These are phyloP conservation scores for Russula lepida DNA, from an alignment of 768 basidiomycete species.

Conservation along the genomic window DNA sequence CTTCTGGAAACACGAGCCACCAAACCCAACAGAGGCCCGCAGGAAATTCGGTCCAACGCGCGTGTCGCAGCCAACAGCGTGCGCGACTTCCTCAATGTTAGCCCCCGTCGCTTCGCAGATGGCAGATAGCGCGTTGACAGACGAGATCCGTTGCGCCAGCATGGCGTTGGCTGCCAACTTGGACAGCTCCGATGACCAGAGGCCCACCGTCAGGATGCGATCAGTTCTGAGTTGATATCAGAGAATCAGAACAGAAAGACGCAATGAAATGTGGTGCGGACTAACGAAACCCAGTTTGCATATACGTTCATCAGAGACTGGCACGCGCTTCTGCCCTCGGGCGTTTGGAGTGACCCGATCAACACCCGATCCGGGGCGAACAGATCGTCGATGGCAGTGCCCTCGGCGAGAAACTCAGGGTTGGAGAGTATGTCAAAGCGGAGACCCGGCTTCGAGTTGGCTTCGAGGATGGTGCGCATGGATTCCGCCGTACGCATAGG, in stretches of 20 bases:
- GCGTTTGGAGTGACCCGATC: constrained; percentile 89
- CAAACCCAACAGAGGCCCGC: constrained; percentile 92
- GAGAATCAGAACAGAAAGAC: not conserved
- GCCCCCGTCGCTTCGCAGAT: constrained; percentile 99
- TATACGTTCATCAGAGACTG: constrained; percentile 72
- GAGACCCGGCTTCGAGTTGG: constrained; percentile 88
- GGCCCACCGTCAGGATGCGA: constrained; percentile 84
- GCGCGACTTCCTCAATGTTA: constrained; percentile 94
- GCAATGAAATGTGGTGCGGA: constrained; percentile 16
- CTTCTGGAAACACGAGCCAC: constrained; percentile 99
- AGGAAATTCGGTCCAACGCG: constrained; percentile 95
- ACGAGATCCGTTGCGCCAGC: constrained; percentile 98
- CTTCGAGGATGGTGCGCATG: constrained; percentile 98
- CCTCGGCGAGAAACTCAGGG: constrained; percentile 98
- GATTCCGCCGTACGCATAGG: constrained; percentile 98
- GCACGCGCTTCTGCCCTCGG: constrained; percentile 78
- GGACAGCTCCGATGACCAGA: constrained; percentile 97
- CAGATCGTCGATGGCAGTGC: constrained; percentile 89
- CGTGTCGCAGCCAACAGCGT: constrained; percentile 88
- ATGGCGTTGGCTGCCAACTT: constrained; percentile 99
- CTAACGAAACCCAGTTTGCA: constrained; percentile 93
- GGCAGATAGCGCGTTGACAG: constrained; percentile 94
- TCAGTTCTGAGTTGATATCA: constrained; percentile 41
- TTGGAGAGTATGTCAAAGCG: constrained; percentile 98
- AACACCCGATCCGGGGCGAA: constrained; percentile 90